phyloP scores from a whole-genome alignment of 2,329 filamentous ascomycete species.

The Geosmithia putterillii region DNA sequence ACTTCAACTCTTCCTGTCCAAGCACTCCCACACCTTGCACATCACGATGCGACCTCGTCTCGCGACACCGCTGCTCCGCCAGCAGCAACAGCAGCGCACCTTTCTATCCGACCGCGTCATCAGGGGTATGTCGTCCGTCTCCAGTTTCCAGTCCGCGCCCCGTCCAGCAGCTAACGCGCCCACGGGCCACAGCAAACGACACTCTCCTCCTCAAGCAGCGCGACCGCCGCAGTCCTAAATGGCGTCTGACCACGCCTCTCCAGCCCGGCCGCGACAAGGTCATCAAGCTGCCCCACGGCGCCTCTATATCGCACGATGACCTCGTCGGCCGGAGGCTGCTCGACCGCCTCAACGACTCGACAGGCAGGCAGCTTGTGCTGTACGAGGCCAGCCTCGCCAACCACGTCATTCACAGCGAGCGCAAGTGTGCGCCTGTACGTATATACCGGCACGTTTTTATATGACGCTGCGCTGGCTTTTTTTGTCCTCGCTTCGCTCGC shows the following conservation, averaged over 20 bases:
- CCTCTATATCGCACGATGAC: constrained; percentile 31
- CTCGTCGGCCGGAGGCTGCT: constrained; percentile 53
- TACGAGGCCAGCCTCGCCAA: constrained; percentile 58
- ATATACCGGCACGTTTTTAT: background rate
- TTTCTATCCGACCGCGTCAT: background rate
- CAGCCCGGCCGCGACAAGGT: constrained; percentile 15
- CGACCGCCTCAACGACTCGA: constrained; percentile 44
- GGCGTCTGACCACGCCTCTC: constrained; percentile 24
- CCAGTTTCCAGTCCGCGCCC: background rate
- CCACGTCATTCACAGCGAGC: constrained; percentile 55
- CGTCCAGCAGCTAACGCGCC: constrained; percentile 1
- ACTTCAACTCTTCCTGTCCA: background rate
- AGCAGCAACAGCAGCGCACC: background rate
- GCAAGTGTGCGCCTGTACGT: constrained; percentile 55
- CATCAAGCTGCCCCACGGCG: constrained; percentile 29
- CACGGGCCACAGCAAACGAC: constrained; percentile 20
- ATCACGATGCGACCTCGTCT: background rate
- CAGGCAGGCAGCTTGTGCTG: constrained; percentile 37
- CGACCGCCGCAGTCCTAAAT: constrained; percentile 19
- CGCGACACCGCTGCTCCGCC: background rate
- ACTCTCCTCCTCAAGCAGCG: constrained; percentile 26
- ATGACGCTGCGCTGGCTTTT: background rate
- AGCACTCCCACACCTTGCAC: too few species aligned
- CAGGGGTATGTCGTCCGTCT: background rate
- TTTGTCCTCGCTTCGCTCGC: background rate